Percentiles rank a stretch among this genome's conserved stretches.
Evolutionary conservation across 2,329 filamentous ascomycete species (phyloP).

Genomic region (Zymoseptoria pseudotritici): DNA sequence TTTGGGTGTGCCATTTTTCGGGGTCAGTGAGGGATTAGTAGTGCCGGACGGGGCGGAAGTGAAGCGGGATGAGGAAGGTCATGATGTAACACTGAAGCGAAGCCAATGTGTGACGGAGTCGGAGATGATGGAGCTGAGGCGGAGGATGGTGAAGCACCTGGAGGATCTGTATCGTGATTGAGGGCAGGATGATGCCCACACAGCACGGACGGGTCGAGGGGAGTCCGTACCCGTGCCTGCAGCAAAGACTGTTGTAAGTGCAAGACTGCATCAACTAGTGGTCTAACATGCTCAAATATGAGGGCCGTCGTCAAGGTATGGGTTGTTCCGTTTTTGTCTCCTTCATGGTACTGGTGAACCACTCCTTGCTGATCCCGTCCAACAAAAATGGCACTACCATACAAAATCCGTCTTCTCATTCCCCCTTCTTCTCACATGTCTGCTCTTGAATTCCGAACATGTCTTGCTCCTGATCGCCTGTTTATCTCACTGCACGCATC

Average conservation of each 20-base stretch:
- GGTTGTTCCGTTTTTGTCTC: not conserved
- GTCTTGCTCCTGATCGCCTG: not conserved
- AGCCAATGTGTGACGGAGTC: slow-evolving; percentile 25
- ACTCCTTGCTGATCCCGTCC: not conserved
- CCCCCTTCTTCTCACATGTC: not conserved
- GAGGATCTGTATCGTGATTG: slow-evolving; percentile 35
- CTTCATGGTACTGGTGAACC: not conserved
- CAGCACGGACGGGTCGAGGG: not conserved
- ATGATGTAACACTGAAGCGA: slow-evolving; percentile 15
- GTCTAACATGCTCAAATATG: not conserved
- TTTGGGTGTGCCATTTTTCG: slow-evolving; percentile 56
- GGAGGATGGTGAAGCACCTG: slow-evolving; percentile 32
- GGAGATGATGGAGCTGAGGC: slow-evolving; percentile 28
- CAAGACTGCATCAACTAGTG: not conserved
- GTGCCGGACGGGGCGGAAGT: slow-evolving; percentile 22
- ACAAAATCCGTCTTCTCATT: not conserved
- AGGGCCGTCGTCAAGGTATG: not conserved
- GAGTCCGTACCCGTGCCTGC: not conserved
- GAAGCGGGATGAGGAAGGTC: slow-evolving; percentile 4
- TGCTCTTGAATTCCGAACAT: not conserved
- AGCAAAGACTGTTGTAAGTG: not conserved
- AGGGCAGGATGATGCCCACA: slow-evolving; percentile 2
- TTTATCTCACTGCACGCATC: not conserved
- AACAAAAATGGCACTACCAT: not conserved
- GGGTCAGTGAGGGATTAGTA: slow-evolving; percentile 41